Evolutionary conservation across 2,329 filamentous ascomycete genomes (phyloP).

Genomic region (Fusarium coicis): DNA sequence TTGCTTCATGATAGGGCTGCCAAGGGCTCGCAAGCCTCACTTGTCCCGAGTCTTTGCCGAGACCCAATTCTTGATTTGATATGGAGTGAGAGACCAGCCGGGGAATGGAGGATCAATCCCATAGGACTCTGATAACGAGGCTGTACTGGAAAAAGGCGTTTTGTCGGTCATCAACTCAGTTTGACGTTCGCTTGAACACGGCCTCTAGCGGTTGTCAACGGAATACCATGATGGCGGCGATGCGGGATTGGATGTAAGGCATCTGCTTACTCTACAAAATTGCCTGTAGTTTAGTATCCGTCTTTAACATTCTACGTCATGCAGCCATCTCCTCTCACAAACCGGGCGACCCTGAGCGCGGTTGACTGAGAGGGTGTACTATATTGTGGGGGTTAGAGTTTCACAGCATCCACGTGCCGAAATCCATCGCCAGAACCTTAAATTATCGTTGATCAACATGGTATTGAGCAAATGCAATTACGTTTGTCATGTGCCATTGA

Average conservation of each 20-base stretch:
- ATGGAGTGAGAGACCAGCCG: not conserved
- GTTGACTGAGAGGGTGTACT: conserved; percentile 17
- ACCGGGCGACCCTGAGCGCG: conserved; percentile 28
- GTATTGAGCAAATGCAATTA: conserved; percentile 28
- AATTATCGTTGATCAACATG: conserved; percentile 2
- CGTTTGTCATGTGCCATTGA: conserved; percentile 14
- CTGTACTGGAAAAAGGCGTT: conserved; percentile 19
- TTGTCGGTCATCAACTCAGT: not conserved
- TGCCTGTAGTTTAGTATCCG: not conserved
- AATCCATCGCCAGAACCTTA: conserved; percentile 8
- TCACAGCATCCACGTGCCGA: conserved; percentile 25
- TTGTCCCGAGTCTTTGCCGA: not conserved
- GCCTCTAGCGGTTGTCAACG: conserved; percentile 41
- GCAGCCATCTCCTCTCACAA: conserved; percentile 18
- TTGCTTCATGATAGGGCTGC: conserved; percentile 15
- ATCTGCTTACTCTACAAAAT: conserved; percentile 2
- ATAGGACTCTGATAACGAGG: conserved; percentile 30
- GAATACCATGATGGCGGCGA: conserved; percentile 14
- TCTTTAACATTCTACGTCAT: conserved; percentile 28
- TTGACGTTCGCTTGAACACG: conserved; percentile 33
- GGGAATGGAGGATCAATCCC: conserved; percentile 6
- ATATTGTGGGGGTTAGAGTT: conserved; percentile 27
- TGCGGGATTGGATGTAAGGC: conserved; percentile 4
- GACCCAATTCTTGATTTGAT: not conserved
- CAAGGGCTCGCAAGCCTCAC: conserved; percentile 9